Conservation (phyloP, 2,329 filamentous ascomycete genomes). For the Karstenula rhodostoma region DNA sequence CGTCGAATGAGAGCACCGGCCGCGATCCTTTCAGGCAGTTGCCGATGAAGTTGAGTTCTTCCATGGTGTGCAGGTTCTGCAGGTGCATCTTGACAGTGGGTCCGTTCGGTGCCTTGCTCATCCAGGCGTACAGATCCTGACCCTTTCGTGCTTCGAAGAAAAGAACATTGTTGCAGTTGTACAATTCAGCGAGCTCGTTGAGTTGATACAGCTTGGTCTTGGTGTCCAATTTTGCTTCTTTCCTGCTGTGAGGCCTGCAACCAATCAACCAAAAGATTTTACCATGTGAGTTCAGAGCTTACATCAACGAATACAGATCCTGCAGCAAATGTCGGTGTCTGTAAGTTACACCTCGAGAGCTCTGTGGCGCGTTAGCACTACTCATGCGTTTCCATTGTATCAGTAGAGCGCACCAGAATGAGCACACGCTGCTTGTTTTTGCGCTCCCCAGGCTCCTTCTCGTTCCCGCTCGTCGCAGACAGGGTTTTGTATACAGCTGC, state of each 20-base stretch:
- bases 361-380: constrained; percentile 50
- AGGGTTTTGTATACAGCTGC: constrained; percentile 66
- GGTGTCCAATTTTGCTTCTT: constrained; percentile 96
- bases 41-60: constrained; percentile 93
- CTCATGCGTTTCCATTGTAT: constrained; percentile 2
- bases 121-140: constrained; percentile 93
- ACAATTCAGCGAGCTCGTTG: constrained; percentile 66
- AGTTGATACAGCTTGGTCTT: constrained; percentile 77
- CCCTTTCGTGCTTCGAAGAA: constrained; percentile 97
- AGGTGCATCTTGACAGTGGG: constrained; percentile 79
- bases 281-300: constrained; percentile 1
- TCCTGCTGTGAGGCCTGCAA: constrained; percentile 77
- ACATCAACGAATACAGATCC: constrained; percentile 83
- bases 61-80: constrained; percentile 93
- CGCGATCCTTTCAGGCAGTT: constrained; percentile 95
- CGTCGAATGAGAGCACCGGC: constrained; percentile 90
- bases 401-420: constrained; percentile 64
- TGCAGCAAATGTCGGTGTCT: constrained; percentile 94
- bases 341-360: constrained; percentile 90
- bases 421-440: constrained; percentile 71
- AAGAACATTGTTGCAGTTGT: constrained; percentile 93
- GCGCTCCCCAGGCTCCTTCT: constrained; percentile 43
- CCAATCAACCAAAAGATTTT: background rate
- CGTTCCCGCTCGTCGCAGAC: constrained; percentile 52
- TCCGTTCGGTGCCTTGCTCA: constrained; percentile 88